Percentiles rank a stretch among this genome's conserved stretches.
Conservation (phyloP, 1,284 basidiomycete species). For the Ustilago crameri region DNA sequence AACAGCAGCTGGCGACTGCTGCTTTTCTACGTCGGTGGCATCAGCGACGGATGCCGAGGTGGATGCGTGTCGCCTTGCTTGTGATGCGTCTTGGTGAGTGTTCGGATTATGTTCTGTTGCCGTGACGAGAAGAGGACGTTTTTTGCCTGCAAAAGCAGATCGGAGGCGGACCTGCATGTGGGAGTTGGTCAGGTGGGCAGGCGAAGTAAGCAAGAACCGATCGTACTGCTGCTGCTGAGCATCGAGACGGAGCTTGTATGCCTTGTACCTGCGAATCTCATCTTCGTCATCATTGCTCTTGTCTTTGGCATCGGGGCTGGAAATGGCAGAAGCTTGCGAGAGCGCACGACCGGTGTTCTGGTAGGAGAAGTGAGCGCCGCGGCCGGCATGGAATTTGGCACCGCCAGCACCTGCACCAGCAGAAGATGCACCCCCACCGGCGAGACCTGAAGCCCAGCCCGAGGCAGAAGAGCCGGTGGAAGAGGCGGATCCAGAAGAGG, state of each 20-base stretch:
- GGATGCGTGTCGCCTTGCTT: constrained; percentile 10
- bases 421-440: constrained; percentile 44
- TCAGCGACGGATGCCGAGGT: constrained; percentile 11
- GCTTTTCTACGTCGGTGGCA: background rate
- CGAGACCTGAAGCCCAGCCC: constrained; percentile 49
- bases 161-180: constrained; percentile 50
- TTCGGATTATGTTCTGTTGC: constrained; percentile 4
- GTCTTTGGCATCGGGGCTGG: constrained; percentile 37
- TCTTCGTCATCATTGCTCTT: constrained; percentile 52
- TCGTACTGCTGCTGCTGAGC: constrained; percentile 18
- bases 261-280: constrained; percentile 34
- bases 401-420: constrained; percentile 58
- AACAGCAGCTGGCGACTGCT: background rate
- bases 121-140: constrained; percentile 31
- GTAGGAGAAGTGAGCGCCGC: constrained; percentile 58
- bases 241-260: constrained; percentile 42
- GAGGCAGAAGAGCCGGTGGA: constrained; percentile 47
- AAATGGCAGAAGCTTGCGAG: constrained; percentile 48
- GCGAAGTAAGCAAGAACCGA: constrained; percentile 5
- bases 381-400: constrained; percentile 61
- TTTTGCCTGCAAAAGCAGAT: constrained; percentile 39
- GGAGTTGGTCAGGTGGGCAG: constrained; percentile 34
- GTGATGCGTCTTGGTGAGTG: constrained; percentile 2
- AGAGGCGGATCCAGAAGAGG: constrained; percentile 27
- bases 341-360: constrained; percentile 54